Evolutionary conservation across 352 stramenopile species (phyloP).

Genomic region (Globisporangium cystogenes): DNA sequence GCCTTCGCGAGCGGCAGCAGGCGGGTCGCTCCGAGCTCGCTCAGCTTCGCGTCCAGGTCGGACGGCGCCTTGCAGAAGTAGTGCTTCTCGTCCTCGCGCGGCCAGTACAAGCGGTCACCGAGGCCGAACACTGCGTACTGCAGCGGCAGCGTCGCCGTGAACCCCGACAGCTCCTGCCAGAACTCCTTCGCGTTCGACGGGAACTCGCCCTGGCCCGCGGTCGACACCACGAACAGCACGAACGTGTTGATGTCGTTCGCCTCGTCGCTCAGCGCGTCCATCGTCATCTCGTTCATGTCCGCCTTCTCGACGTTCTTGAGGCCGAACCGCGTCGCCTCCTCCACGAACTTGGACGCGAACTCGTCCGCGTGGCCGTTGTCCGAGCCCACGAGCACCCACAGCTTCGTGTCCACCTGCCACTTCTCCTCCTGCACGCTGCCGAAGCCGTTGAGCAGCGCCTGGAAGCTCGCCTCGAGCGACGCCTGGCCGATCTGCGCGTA

Average conservation of each 20-base stretch:
- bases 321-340: conserved; percentile 63
- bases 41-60: conserved; percentile 72
- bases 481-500: conserved; percentile 78
- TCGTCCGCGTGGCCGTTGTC: conserved; percentile 74
- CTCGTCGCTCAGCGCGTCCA: conserved; percentile 61
- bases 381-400: conserved; percentile 72
- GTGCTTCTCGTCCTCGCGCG: conserved; percentile 73
- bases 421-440: conserved; percentile 32
- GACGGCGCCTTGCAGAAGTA: conserved; percentile 78
- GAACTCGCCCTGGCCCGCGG: conserved; percentile 77
- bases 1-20: conserved; percentile 51
- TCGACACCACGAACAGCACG: conserved; percentile 75
- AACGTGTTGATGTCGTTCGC: conserved; percentile 69
- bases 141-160: conserved; percentile 51
- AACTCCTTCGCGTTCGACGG: conserved; percentile 79
- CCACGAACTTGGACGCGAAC: conserved; percentile 61
- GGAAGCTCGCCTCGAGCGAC: conserved; percentile 80
- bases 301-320: conserved; percentile 77
- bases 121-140: conserved; percentile 80
- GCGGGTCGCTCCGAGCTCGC: conserved; percentile 62
- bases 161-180: conserved; percentile 56
- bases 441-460: conserved; percentile 70
- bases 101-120: conserved; percentile 80
- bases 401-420: conserved; percentile 66
- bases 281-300: conserved; percentile 80